Evolutionary conservation across 371 early-diverging fungal species (phyloP).

Genomic region (Zancudomyces culisetae): DNA sequence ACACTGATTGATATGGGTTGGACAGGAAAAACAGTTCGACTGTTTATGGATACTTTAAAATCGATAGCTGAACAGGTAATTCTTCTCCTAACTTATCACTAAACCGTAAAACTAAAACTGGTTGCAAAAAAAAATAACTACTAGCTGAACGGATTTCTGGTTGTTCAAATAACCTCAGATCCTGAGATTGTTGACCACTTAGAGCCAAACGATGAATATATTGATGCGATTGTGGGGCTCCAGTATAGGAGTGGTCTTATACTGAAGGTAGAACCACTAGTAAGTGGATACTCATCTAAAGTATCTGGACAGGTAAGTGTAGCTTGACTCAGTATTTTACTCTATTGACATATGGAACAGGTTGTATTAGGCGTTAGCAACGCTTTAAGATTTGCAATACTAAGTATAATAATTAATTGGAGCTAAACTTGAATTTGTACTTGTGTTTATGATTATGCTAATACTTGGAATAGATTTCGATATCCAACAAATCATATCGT

Average conservation of each 20-base stretch:
- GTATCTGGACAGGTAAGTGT: not conserved
- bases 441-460: no score
- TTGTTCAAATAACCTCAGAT: not conserved
- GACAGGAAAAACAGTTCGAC: not conserved
- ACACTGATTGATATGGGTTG: not conserved
- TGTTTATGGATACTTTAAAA: slow-evolving; percentile 3
- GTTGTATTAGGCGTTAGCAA: not conserved
- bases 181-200: not conserved
- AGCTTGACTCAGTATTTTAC: not conserved
- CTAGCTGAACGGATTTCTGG: slow-evolving; percentile 1
- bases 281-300: not conserved
- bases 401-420: no score
- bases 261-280: not conserved
- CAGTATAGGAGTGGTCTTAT: not conserved
- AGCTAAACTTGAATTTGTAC: no score
- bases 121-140: not conserved
- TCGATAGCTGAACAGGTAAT: not conserved
- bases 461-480: not conserved
- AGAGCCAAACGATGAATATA: not conserved
- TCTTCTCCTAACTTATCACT: not conserved
- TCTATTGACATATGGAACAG: not conserved
- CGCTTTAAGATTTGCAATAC: not conserved
- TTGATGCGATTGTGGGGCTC: not conserved
- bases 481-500: not conserved
- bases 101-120: not conserved